phyloP scores from a whole-genome alignment of 2,329 filamentous ascomycete genomes.

The Neopestalotiopsis sp. region DNA sequence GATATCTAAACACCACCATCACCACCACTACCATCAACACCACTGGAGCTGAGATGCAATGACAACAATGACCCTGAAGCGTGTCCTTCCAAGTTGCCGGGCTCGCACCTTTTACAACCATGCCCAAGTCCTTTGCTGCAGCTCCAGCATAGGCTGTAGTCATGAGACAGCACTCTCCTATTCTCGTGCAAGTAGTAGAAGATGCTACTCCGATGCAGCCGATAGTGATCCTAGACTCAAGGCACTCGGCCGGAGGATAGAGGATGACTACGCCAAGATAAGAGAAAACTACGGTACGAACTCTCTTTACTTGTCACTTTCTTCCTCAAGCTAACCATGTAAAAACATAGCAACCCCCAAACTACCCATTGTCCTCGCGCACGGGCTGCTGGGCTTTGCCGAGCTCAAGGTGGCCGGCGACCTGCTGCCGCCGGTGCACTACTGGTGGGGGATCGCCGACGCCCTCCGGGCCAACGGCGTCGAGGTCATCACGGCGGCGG shows the following conservation, averaged over 20 bases:
- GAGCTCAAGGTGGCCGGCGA: constrained; percentile 56
- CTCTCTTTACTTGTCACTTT: too few relatives aligned
- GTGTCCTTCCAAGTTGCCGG: not conserved
- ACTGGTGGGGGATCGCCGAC: constrained; percentile 70
- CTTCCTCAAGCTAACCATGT: constrained; percentile 16
- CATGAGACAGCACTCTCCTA: not conserved
- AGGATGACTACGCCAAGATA: constrained; percentile 52
- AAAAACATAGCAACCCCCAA: constrained; percentile 55
- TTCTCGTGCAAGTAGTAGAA: not conserved
- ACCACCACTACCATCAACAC: not conserved
- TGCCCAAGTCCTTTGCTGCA: not conserved
- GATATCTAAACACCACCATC: not conserved
- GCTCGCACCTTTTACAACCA: not conserved
- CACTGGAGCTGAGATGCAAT: not conserved
- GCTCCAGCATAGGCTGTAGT: not conserved
- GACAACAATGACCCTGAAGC: constrained; percentile 1
- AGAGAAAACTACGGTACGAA: constrained; percentile 50
- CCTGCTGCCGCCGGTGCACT: constrained; percentile 61
- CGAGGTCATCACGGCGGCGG: constrained; percentile 64
- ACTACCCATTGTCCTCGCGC: constrained; percentile 68
- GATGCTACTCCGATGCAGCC: constrained; percentile 25
- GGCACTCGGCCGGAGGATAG: constrained; percentile 48
- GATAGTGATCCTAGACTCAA: constrained; percentile 45
- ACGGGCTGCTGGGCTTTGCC: constrained; percentile 69
- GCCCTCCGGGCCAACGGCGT: constrained; percentile 59